Evolutionary conservation across 495 filamentous ascomycete species (phyloP).

Genomic region (Hypoxylon crocopeplum): DNA sequence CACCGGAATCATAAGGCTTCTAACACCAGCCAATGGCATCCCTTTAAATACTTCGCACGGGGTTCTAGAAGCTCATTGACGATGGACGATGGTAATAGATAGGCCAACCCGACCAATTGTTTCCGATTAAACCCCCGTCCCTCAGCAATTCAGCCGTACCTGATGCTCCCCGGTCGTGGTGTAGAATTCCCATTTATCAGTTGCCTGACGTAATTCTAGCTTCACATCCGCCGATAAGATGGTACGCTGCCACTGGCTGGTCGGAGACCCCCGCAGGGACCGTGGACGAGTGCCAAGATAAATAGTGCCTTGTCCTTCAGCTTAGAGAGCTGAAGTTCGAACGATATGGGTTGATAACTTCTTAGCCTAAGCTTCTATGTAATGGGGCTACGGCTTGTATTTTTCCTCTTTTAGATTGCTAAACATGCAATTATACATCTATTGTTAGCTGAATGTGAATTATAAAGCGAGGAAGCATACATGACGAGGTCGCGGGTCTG

Average conservation of each 20-base stretch:
- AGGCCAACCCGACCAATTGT: conserved; percentile 5
- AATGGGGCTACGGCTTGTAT: too few species aligned
- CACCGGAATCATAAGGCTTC: conserved; percentile 1
- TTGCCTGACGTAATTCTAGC: conserved; percentile 43
- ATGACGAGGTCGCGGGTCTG: too few species aligned
- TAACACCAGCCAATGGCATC: conserved; percentile 16
- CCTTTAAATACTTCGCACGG: not conserved
- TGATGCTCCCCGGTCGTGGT: conserved; percentile 8
- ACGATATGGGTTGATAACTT: too few species aligned
- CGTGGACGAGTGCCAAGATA: conserved; percentile 24
- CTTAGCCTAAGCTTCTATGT: too few species aligned
- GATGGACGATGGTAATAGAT: not conserved
- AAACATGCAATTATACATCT: too few species aligned
- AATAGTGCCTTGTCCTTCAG: conserved; percentile 21
- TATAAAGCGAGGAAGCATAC: too few species aligned
- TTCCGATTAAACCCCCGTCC: conserved; percentile 6
- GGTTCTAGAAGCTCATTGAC: conserved; percentile 21
- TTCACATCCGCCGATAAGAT: conserved; percentile 42
- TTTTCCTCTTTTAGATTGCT: too few species aligned
- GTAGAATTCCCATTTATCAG: conserved; percentile 24
- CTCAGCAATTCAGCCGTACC: conserved; percentile 32
- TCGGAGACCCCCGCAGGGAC: conserved; percentile 13
- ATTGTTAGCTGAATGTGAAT: too few species aligned
- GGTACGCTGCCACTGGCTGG: conserved; percentile 26
- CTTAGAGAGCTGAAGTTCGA: not conserved